These are phyloP conservation scores for Lasiodiplodia citricola DNA, from an alignment of 2,329 filamentous ascomycete species.

Conservation along the genomic window DNA sequence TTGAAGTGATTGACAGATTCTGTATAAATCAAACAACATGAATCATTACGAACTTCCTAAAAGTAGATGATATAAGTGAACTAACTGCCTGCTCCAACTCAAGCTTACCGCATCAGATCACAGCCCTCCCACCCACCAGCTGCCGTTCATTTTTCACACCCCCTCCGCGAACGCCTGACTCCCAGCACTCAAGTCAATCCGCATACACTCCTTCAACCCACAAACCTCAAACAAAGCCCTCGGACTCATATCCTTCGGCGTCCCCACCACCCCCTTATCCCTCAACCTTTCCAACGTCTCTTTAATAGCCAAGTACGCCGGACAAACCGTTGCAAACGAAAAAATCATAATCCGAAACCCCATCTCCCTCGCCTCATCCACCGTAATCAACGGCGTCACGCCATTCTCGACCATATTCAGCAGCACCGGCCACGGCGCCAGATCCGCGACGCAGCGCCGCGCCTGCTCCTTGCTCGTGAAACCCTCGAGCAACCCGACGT, in stretches of 20 bases:
- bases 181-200: slow-evolving; percentile 55
- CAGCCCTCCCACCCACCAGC: background rate
- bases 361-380: slow-evolving; percentile 58
- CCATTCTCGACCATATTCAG: slow-evolving; percentile 65
- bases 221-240: slow-evolving; percentile 58
- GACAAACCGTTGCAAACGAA: slow-evolving; percentile 56
- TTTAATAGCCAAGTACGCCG: slow-evolving; percentile 52
- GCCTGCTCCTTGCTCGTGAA: slow-evolving; percentile 59
- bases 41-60: no score
- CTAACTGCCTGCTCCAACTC: no score
- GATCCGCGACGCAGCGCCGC: slow-evolving; percentile 50
- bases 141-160: background rate
- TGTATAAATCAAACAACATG: no score
- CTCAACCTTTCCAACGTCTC: slow-evolving; percentile 48
- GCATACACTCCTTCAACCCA: slow-evolving; percentile 57
- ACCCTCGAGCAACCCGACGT: slow-evolving; percentile 66
- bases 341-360: slow-evolving; percentile 67
- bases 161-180: slow-evolving; percentile 40
- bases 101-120: no score
- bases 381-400: slow-evolving; percentile 59
- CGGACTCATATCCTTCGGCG: slow-evolving; percentile 52
- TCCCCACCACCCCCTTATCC: slow-evolving; percentile 46
- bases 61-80: no score
- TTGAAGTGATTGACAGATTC: no score
- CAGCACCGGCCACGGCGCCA: slow-evolving; percentile 58